These are phyloP conservation scores for Syzygium malaccense DNA, from an alignment of 441 rosid genomes.

Conservation along the genomic window DNA sequence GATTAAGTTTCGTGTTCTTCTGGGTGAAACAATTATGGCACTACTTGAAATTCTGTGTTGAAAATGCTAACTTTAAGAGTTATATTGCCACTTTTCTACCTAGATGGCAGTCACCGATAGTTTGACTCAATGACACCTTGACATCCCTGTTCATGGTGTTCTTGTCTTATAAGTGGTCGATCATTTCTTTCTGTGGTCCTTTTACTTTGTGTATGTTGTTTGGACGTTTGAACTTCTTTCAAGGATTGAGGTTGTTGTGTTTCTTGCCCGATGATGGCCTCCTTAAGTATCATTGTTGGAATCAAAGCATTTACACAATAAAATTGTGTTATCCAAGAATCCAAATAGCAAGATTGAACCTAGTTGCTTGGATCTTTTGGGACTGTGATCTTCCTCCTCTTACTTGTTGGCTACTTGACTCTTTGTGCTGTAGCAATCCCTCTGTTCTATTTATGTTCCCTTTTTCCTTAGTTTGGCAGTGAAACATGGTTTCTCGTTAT, in stretches of 20 bases:
- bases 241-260: background rate
- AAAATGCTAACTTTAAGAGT: background rate
- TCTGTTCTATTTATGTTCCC: background rate
- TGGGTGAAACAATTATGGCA: background rate
- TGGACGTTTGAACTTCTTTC: background rate
- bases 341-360: background rate
- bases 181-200: background rate
- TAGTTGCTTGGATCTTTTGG: background rate
- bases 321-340: background rate
- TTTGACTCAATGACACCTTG: background rate
- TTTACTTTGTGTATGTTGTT: background rate
- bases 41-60: background rate
- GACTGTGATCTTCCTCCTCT: background rate
- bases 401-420: background rate
- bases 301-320: background rate
- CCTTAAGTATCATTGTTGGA: background rate
- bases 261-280: background rate
- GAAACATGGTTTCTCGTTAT: background rate
- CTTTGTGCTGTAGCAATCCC: background rate
- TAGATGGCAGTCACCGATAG: background rate
- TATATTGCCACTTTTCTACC: background rate
- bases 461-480: background rate
- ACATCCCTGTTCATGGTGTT: background rate
- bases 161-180: background rate
- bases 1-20: conserved; percentile 54